Evolutionary conservation across 257 asterid genomes (phyloP).

Genomic region (Linaria vulgaris): DNA sequence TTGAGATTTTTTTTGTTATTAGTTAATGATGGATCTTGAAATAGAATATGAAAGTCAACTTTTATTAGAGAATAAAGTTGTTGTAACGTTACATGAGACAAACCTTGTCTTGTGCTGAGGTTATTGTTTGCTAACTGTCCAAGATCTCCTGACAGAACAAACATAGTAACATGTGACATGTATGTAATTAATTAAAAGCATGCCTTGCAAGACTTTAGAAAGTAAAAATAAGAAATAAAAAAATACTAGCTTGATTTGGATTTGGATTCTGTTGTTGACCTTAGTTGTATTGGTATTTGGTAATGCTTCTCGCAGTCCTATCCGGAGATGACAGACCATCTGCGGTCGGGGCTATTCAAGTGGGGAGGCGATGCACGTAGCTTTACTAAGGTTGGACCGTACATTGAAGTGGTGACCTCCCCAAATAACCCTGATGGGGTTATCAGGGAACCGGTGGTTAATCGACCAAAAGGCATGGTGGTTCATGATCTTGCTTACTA

Average conservation of each 20-base stretch:
- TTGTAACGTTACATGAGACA: conserved; percentile 31
- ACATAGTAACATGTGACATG: conserved; percentile 37
- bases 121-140: conserved; percentile 32
- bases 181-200: background rate
- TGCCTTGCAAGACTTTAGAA: background rate
- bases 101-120: conserved; percentile 38
- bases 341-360: conserved; percentile 53
- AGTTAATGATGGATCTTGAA: conserved; percentile 19
- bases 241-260: background rate
- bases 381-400: conserved; percentile 50
- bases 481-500: conserved; percentile 80
- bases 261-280: background rate
- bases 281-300: background rate
- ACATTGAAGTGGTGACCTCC: conserved; percentile 71
- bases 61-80: background rate
- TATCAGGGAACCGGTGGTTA: conserved; percentile 54
- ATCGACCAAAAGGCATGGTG: conserved; percentile 40
- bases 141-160: conserved; percentile 29
- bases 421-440: conserved; percentile 78
- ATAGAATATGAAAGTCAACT: conserved; percentile 23
- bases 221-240: background rate
- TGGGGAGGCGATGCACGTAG: conserved; percentile 77
- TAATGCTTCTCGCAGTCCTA: conserved; percentile 46
- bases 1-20: conserved; percentile 1
- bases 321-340: conserved; percentile 50